Percentiles rank a stretch among this genome's conserved stretches.
Evolutionary conservation across 257 asterid species (phyloP).

Genomic region (Osmanthus fragrans): DNA sequence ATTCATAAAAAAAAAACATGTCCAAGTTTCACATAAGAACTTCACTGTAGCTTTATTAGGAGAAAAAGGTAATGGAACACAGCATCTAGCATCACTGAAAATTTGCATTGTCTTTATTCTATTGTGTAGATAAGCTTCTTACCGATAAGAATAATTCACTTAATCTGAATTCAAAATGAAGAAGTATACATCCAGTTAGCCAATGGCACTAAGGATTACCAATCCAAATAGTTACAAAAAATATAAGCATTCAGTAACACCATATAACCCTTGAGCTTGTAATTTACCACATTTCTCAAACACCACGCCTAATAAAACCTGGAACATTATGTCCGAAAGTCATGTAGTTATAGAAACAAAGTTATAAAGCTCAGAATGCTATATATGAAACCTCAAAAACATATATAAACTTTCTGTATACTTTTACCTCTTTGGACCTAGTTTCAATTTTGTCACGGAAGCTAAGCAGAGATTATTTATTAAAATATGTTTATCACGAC

Average conservation of each 20-base stretch:
- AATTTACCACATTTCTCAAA: neutral
- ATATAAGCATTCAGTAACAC: neutral
- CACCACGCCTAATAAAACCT: neutral
- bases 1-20: neutral
- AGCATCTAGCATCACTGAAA: neutral
- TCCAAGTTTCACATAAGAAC: neutral
- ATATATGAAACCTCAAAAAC: neutral
- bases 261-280: neutral
- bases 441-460: neutral
- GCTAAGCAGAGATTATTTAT: neutral
- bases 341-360: too few species aligned
- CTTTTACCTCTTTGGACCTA: neutral
- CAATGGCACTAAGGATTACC: neutral
- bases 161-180: neutral
- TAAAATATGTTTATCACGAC: neutral
- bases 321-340: neutral
- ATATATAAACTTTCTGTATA: neutral
- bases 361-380: neutral
- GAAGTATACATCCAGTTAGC: neutral
- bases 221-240: neutral
- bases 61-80: neutral
- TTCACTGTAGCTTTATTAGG: neutral
- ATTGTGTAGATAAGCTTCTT: neutral
- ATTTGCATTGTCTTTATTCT: neutral
- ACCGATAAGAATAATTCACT: neutral